Evolutionary conservation across 257 asterid genomes (phyloP).

Genomic region (Nicotiana sylvestris): DNA sequence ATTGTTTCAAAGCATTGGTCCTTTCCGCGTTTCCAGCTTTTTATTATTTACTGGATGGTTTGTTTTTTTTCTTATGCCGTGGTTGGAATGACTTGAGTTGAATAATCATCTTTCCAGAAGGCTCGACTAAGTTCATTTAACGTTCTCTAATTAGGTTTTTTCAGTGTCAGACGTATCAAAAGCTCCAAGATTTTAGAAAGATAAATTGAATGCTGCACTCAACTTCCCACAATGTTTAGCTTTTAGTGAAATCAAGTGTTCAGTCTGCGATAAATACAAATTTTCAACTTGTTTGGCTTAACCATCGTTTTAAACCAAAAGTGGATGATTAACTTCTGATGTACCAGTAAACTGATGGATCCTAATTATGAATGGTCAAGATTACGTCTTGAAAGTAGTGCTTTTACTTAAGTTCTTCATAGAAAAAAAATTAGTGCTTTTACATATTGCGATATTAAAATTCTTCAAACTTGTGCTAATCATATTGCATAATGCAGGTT

Average conservation of each 20-base stretch:
- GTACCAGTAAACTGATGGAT: background rate
- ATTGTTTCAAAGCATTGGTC: background rate
- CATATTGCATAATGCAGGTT: conserved; percentile 51
- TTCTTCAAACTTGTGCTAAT: background rate
- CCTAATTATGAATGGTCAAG: background rate
- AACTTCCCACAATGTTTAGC: background rate
- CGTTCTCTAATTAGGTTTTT: background rate
- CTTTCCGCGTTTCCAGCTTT: background rate
- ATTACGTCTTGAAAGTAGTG: background rate
- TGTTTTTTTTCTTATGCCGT: background rate
- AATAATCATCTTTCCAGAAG: background rate
- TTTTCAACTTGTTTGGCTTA: background rate
- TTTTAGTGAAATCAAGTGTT: background rate
- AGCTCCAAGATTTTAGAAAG: too few relatives aligned
- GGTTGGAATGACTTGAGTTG: background rate
- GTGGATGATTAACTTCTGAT: background rate
- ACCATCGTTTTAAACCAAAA: background rate
- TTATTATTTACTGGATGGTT: background rate
- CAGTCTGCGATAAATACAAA: background rate
- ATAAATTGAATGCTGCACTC: background rate
- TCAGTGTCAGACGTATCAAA: background rate
- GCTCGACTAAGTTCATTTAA: background rate
- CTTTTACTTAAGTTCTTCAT: background rate
- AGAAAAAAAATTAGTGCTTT: background rate
- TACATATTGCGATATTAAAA: background rate